Conservation (phyloP, 129 eudicot genomes). For the sunflower (Helianthus annuus) region HanXRQr2.0-SUNRISE NC_035446.2:61109359-61109858, state of each 20-base stretch:
- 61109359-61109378: conserved; percentile 2
- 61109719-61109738: conserved; percentile 2
- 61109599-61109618: conserved; percentile 6
- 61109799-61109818: conserved; percentile 17
- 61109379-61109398: background rate
- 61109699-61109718: background rate
- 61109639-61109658: background rate
- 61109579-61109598: conserved; percentile 4
- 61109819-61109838: background rate
- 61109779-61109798: background rate
- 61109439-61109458: conserved; percentile 87
- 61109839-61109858: background rate
- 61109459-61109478: conserved; percentile 74
- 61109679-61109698: conserved; percentile 13
- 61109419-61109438: conserved; percentile 74
- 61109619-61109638: background rate
- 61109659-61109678: background rate
- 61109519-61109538: background rate
- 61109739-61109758: conserved; percentile 18
- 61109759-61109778: conserved; percentile 7
- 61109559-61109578: background rate
- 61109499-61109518: conserved; percentile 6
- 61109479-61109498: conserved; percentile 14
- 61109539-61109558: background rate
- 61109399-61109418: conserved; percentile 64